Conservation (phyloP, 257 asterid species). For the Jaltomata sinuosa region DNA sequence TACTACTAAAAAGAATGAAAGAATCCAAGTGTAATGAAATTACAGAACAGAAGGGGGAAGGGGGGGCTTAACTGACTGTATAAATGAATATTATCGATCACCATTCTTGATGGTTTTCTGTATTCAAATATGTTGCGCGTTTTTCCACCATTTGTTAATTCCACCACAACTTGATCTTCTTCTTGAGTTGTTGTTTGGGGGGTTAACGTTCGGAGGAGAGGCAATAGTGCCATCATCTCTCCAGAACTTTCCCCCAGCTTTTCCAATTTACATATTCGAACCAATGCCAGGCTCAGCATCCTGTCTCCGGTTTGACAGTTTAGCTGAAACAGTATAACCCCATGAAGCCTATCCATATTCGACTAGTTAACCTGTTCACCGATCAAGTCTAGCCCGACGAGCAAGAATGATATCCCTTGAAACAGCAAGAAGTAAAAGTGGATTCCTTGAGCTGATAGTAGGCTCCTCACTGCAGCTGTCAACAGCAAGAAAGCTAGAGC, state of each 20-base stretch:
- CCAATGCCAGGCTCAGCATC: not conserved
- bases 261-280: not conserved
- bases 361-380: conserved; percentile 68
- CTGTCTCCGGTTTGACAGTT: not conserved
- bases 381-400: conserved; percentile 83
- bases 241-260: not conserved
- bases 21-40: conserved; percentile 15
- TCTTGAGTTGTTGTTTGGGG: not conserved
- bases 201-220: not conserved
- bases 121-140: not conserved
- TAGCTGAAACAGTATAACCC: not conserved
- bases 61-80: not conserved
- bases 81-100: conserved; percentile 13
- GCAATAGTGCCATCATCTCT: not conserved
- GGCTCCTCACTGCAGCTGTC: conserved; percentile 75
- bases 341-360: not conserved
- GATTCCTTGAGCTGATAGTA: conserved; percentile 89
- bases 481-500: conserved; percentile 67
- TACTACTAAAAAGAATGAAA: conserved; percentile 13
- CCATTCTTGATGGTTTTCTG: conserved; percentile 5
- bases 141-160: not conserved
- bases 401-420: conserved; percentile 83
- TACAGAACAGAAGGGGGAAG: not conserved
- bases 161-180: not conserved
- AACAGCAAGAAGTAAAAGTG: conserved; percentile 89